These are phyloP conservation scores for Aaosphaeria arxii DNA, from an alignment of 2,329 filamentous ascomycete genomes.

Conservation along the genomic window DNA sequence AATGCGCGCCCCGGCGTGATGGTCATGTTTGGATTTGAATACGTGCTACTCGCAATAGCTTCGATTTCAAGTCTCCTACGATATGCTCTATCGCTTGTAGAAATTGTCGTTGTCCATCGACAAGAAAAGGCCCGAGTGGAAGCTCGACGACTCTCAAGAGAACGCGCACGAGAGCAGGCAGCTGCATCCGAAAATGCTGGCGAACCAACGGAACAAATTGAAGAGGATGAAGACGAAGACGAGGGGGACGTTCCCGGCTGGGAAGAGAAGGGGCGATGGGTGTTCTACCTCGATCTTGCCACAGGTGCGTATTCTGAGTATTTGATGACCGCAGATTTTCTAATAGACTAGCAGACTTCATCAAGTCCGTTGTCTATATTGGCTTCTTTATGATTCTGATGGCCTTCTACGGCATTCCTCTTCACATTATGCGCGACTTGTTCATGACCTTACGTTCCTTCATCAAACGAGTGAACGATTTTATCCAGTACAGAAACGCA, in stretches of 20 bases:
- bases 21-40: constrained; percentile 99
- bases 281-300: constrained; percentile 81
- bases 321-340: background rate
- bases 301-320: constrained; percentile 57
- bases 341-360: constrained; percentile 61
- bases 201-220: constrained; percentile 36
- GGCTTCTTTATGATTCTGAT: constrained; percentile 92
- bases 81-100: constrained; percentile 75
- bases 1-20: constrained; percentile 96
- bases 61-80: constrained; percentile 76
- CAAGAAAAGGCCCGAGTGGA: constrained; percentile 65
- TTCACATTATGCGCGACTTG: constrained; percentile 93
- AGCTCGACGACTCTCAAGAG: constrained; percentile 41
- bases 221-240: constrained; percentile 81
- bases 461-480: constrained; percentile 81
- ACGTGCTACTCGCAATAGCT: constrained; percentile 78
- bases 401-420: constrained; percentile 89
- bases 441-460: constrained; percentile 94
- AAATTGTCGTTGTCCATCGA: constrained; percentile 69
- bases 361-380: constrained; percentile 86
- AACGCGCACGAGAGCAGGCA: constrained; percentile 67
- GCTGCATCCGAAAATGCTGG: constrained; percentile 26
- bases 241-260: constrained; percentile 94
- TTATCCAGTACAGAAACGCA: constrained; percentile 85
- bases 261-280: constrained; percentile 92